Base-by-base conservation (phyloP, 2,329 filamentous ascomycete genomes). In the Myriosclerotinia scirpicola region DNA sequence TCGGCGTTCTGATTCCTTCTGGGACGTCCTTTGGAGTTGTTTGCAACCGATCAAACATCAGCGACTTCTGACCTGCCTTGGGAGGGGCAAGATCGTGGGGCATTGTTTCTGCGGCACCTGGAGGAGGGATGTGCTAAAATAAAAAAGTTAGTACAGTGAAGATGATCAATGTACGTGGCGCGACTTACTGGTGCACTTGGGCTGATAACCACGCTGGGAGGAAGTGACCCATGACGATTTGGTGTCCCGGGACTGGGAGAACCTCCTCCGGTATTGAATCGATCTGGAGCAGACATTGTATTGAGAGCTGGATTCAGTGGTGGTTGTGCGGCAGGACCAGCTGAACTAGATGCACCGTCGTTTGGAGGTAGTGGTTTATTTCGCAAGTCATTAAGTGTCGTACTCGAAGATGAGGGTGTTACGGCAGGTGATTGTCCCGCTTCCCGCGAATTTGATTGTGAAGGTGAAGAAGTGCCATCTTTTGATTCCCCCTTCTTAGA, bases 51-150 rank as follows among this genome's bases (percentile, higher is more conserved):
- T 96, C 92, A 79, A 93, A 96, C 74, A 96, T 87, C 73, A 92
- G 81, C 26, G 92, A 95, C 82, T 98, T 98, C 76, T 90, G 87
- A 65, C 92, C 92, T 54, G 91, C 89, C 80, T 97, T 96, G 22
- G 95, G 95, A 64, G 95, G 95, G 40, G 93, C 92, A 67, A 99
- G 88, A 77, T 99, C 95, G 76, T 96, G 92, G 63, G 95, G 95
- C 94, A 99, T 98, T 7, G 94, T 97, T 81, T 99, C 95, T 71
- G 93, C 90, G 67, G 93, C 90, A 72, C 95, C 95, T 58, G 95
- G 95, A 69, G 93, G 93, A 61, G 95, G 93, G 54, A 95, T 83
- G 80, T 99, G 95, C 93, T 95, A 65, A 65, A 26, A 55, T 30
- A 14, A 60, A 34, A 48, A 59, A 12, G 34, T 69, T 67, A 68